Evolutionary conservation across 2,329 filamentous ascomycete species (phyloP), one percentile per base, ranked within the genome.

Genomic region (Huntiella decipiens): DNA sequence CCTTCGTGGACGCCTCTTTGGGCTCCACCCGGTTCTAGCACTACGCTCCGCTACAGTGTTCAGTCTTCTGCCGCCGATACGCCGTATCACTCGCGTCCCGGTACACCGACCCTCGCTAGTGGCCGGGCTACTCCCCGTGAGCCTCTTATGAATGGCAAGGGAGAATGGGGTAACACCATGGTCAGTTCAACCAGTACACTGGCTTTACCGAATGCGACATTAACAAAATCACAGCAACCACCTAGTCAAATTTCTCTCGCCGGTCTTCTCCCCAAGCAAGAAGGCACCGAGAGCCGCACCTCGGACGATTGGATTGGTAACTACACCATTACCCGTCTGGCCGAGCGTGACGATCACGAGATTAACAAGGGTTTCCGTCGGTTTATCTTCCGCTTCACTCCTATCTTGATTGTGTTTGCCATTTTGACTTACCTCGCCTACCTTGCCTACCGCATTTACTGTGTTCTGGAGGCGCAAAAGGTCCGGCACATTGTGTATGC

Each of bases 391-490:
- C 53, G 51, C 13, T 51, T 65, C 31, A 57, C 58, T 5, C 64
- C 64, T 0, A 41, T 62, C 31, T 45, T 66, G 44, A 65, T 60
- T 13, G 40, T 67, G n/a, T 34, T 58, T 50, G 65, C 62, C 53
- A 66, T 59, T 10, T 51, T 52, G n/a, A 40, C 66, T n/a, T 67
- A 64, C 54, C n/a, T 67, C 4, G 34, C 56, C 47, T 75, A 75
- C 51, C 66, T 74, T 5, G 61, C 53, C 16, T 57, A 69, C 45
- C 68, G 71, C 34, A 65, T 75, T 28, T 58, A 59, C 43, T 74
- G 70, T 53, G 66, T 73, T 45, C 55, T 71, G n/a, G 57, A 59
- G 38, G 70, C 71, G 1, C 70, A 75, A 52, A 58, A 62, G 1
- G 56, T 56, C 1, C 57, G 58, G 3, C 42, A 55, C 3, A 54